Conservation (phyloP, 106 monocot genomes). For the Dioscorea zingiberensis region DNA sequence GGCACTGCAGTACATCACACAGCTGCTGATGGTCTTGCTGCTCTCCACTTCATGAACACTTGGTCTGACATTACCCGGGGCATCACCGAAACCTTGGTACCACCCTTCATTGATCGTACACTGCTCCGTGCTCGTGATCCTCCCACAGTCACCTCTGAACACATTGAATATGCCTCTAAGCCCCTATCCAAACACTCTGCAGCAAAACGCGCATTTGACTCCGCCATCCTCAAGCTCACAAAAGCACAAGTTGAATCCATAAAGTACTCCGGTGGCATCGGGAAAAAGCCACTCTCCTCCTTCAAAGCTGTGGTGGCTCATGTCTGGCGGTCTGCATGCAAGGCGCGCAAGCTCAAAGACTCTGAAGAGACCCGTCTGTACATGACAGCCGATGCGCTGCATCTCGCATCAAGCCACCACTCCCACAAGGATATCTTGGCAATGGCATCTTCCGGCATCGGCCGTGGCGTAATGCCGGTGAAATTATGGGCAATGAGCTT, state of each 20-base stretch:
- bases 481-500: constrained; percentile 15
- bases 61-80: constrained; percentile 52
- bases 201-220: not conserved
- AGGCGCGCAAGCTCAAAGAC: constrained; percentile 26
- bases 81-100: not conserved
- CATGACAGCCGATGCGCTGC: constrained; percentile 30
- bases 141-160: constrained; percentile 22
- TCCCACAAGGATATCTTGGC: constrained; percentile 40
- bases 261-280: not conserved
- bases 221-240: constrained; percentile 34
- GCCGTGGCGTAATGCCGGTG: constrained; percentile 8
- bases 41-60: constrained; percentile 40
- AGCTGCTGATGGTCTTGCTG: constrained; percentile 39
- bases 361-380: constrained; percentile 28
- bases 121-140: constrained; percentile 32
- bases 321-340: constrained; percentile 51
- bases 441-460: constrained; percentile 38
- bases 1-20: constrained; percentile 46
- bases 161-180: constrained; percentile 26
- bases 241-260: constrained; percentile 23
- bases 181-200: not conserved
- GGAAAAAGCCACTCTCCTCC: constrained; percentile 13
- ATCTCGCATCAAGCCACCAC: constrained; percentile 30
- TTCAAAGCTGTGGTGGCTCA: constrained; percentile 41
- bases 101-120: constrained; percentile 36